A percentile compares a stretch with the other conserved stretches of the same genome.
Conservation (phyloP, 2,329 filamentous ascomycete genomes). For the Talaromyces rugulosus region DNA sequence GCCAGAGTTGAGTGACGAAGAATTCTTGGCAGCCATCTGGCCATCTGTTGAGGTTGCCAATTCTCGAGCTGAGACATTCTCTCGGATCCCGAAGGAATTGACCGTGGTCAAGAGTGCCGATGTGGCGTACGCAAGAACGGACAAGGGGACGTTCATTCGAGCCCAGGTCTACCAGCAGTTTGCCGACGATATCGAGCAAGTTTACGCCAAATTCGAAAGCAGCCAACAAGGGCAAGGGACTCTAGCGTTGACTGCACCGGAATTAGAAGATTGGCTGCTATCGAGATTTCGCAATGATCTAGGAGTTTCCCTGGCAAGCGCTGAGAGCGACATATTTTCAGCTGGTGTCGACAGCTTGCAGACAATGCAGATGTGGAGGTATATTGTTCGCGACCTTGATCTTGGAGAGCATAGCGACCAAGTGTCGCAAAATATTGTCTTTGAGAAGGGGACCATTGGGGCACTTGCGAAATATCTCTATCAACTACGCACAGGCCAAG, state of each 20-base stretch:
- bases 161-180: slow-evolving; percentile 50
- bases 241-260: slow-evolving; percentile 19
- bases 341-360: slow-evolving; percentile 57
- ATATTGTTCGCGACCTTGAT: slow-evolving; percentile 50
- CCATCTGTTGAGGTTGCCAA: slow-evolving; percentile 52
- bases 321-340: slow-evolving; percentile 56
- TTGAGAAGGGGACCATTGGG: slow-evolving; percentile 51
- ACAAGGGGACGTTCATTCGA: slow-evolving; percentile 56
- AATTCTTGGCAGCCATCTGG: slow-evolving; percentile 48
- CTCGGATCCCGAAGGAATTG: slow-evolving; percentile 51
- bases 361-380: slow-evolving; percentile 52
- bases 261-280: slow-evolving; percentile 33
- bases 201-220: slow-evolving; percentile 32
- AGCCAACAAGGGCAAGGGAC: slow-evolving; percentile 19
- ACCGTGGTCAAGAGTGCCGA: slow-evolving; percentile 46
- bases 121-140: slow-evolving; percentile 48
- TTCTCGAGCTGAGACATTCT: slow-evolving; percentile 47
- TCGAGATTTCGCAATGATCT: slow-evolving; percentile 19
- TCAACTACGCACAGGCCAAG: slow-evolving; percentile 20
- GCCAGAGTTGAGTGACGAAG: slow-evolving; percentile 36
- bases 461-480: slow-evolving; percentile 40
- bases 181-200: slow-evolving; percentile 42
- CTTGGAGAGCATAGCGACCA: slow-evolving; percentile 38
- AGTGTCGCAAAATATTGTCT: slow-evolving; percentile 52
- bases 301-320: slow-evolving; percentile 17